phyloP scores from a whole-genome alignment of 1,139 yeast genomes.

The Kurtzmaniella quercitrusa region DNA sequence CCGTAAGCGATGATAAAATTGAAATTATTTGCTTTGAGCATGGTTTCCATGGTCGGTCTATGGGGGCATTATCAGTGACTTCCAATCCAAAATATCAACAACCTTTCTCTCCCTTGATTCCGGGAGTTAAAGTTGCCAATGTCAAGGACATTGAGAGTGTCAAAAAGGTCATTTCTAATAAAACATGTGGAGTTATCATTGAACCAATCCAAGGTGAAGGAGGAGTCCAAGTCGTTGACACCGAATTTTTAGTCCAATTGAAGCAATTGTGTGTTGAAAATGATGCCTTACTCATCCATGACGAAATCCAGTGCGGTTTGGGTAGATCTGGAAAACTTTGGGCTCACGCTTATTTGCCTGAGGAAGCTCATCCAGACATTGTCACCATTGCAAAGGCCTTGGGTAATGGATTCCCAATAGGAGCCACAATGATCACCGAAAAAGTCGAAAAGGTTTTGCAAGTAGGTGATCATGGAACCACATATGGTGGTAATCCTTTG shows the following conservation, averaged over 20 bases:
- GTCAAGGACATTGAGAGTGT: constrained; percentile 60
- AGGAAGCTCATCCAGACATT: constrained; percentile 88
- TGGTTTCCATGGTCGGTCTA: constrained; percentile 91
- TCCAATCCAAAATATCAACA: constrained; percentile 88
- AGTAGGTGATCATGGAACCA: constrained; percentile 97
- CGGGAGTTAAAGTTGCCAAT: constrained; percentile 70
- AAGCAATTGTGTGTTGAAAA: constrained; percentile 65
- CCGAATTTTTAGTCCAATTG: constrained; percentile 62
- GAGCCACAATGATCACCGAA: constrained; percentile 86
- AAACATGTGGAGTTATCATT: constrained; percentile 87
- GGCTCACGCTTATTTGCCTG: constrained; percentile 79
- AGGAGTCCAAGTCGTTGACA: constrained; percentile 69
- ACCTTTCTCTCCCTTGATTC: constrained; percentile 86
- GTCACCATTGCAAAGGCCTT: constrained; percentile 92
- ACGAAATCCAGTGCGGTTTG: constrained; percentile 95
- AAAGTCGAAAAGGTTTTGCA: constrained; percentile 65
- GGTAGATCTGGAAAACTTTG: constrained; percentile 91
- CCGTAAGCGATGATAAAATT: constrained; percentile 49
- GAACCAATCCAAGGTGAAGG: constrained; percentile 99
- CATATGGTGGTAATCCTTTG: constrained; percentile 95
- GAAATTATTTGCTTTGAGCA: constrained; percentile 83
- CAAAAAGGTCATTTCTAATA: constrained; percentile 54
- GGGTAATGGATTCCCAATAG: constrained; percentile 97
- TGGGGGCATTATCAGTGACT: constrained; percentile 91
- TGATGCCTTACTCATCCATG: constrained; percentile 78